These are phyloP conservation scores for Nakazawaea ambrosiae DNA, from an alignment of 805 yeast genomes.

Conservation along the genomic window DNA sequence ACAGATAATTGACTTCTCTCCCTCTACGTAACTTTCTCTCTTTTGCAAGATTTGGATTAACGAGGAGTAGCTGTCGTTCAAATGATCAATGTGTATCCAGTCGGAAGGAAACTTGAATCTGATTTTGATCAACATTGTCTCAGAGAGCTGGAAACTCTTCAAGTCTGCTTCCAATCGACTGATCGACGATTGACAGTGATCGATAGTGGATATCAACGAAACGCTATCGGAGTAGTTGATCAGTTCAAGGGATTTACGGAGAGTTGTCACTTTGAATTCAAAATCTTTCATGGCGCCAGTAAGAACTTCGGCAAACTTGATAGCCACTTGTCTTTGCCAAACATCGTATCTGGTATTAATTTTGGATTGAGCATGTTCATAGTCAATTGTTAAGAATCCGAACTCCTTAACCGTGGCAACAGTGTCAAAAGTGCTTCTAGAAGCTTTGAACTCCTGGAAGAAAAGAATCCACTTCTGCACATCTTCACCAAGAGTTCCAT, in stretches of 20 bases:
- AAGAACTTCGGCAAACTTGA: slow-evolving; percentile 33
- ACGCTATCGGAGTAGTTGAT: slow-evolving; percentile 28
- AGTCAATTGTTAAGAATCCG: slow-evolving; percentile 38
- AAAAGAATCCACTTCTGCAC: slow-evolving; percentile 41
- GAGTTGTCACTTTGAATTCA: slow-evolving; percentile 23
- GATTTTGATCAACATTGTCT: slow-evolving; percentile 24
- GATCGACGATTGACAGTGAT: slow-evolving; percentile 20
- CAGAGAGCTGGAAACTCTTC: slow-evolving; percentile 21
- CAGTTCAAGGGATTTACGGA: slow-evolving; percentile 31
- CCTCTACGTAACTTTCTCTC: slow-evolving; percentile 30
- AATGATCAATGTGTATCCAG: slow-evolving; percentile 60
- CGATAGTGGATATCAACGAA: slow-evolving; percentile 30
- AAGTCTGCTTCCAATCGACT: slow-evolving; percentile 18
- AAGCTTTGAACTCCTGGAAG: slow-evolving; percentile 34
- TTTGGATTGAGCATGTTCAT: slow-evolving; percentile 45
- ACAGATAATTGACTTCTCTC: slow-evolving; percentile 33
- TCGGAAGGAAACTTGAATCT: slow-evolving; percentile 40
- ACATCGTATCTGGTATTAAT: slow-evolving; percentile 42
- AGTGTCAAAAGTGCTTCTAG: slow-evolving; percentile 44
- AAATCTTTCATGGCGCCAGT: slow-evolving; percentile 22
- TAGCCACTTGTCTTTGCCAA: slow-evolving; percentile 45
- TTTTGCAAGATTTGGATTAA: slow-evolving; percentile 29
- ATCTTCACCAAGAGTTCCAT: slow-evolving; percentile 24
- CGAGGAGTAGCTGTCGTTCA: slow-evolving; percentile 40
- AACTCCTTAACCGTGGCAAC: slow-evolving; percentile 30